Conservation (phyloP, 495 filamentous ascomycete species). For the Symbiotaphrina buchneri region DNA sequence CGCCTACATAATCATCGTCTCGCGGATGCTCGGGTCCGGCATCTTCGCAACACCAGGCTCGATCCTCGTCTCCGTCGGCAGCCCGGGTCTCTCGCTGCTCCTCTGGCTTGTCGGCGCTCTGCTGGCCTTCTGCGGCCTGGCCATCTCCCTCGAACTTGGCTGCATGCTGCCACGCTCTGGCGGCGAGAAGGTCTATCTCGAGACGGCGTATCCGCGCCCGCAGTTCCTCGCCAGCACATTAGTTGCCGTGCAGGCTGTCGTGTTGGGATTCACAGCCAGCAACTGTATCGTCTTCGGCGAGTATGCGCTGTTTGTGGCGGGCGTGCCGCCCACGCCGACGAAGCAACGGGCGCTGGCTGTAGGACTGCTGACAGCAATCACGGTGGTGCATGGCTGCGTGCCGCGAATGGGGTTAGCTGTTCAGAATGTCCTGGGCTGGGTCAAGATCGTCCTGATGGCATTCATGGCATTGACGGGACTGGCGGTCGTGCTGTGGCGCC, state of each 20-base stretch:
- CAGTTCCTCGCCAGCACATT: slow-evolving; percentile 8
- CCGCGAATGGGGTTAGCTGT: slow-evolving; percentile 15
- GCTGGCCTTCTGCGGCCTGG: slow-evolving; percentile 17
- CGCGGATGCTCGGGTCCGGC: slow-evolving; percentile 7
- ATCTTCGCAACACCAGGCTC: slow-evolving; percentile 26
- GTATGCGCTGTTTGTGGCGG: slow-evolving; percentile 8
- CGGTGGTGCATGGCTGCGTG: neutral
- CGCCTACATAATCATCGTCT: too few species aligned
- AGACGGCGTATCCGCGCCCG: slow-evolving; percentile 8
- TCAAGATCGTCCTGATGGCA: slow-evolving; percentile 22
- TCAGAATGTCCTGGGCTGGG: slow-evolving; percentile 22
- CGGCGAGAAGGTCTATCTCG: slow-evolving; percentile 11
- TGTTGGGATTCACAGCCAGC: slow-evolving; percentile 5
- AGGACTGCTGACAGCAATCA: slow-evolving; percentile 1
- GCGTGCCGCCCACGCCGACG: neutral
- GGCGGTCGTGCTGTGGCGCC: slow-evolving; percentile 17
- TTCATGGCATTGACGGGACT: slow-evolving; percentile 21
- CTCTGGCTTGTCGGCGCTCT: slow-evolving; percentile 17
- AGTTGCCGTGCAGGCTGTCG: slow-evolving; percentile 10
- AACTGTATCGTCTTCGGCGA: slow-evolving; percentile 20
- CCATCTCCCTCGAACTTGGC: slow-evolving; percentile 23
- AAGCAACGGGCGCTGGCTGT: slow-evolving; percentile 6
- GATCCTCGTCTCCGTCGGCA: slow-evolving; percentile 23
- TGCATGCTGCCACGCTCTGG: slow-evolving; percentile 10
- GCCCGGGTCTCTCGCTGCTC: slow-evolving; percentile 17